phyloP scores from a whole-genome alignment of 2,329 filamentous ascomycete genomes.

The Claviceps quebecensis region DNA sequence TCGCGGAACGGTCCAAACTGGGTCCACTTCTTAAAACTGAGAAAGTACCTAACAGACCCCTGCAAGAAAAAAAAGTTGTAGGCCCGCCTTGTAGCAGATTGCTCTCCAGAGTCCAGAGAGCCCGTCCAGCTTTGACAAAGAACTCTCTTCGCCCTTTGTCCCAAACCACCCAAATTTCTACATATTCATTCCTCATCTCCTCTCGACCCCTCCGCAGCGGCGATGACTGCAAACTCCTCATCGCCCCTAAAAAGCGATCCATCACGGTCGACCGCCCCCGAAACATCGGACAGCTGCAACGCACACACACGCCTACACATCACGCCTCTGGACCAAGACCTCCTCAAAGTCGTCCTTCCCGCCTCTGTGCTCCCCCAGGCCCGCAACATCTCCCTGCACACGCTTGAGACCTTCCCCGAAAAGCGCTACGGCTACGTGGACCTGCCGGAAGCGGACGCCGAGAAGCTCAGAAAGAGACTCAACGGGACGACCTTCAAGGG shows the following conservation, averaged over 20 bases:
- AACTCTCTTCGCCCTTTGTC: neutral
- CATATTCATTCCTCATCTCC: neutral
- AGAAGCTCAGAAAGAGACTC: constrained; percentile 83
- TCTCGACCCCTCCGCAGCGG: neutral
- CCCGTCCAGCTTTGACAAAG: no score
- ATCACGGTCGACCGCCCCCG: neutral
- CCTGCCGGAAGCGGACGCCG: constrained; percentile 64
- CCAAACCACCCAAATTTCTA: neutral
- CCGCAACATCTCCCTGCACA: constrained; percentile 77
- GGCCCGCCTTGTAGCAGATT: no score
- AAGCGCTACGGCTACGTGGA: constrained; percentile 83
- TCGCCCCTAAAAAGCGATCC: neutral
- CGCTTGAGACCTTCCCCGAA: constrained; percentile 76
- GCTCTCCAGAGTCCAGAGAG: no score
- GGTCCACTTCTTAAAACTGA: neutral
- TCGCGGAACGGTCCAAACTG: neutral
- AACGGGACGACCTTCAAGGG: constrained; percentile 78
- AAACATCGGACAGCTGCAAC: neutral
- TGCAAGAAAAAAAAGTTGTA: neutral
- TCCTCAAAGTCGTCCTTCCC: constrained; percentile 60
- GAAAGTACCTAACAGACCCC: neutral
- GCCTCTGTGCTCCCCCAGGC: constrained; percentile 51
- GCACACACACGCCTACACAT: constrained; percentile 53
- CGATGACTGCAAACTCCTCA: neutral
- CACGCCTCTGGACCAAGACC: constrained; percentile 63